Conservation (phyloP, 441 rosid genomes). For the Raphanus hybrid region DNA sequence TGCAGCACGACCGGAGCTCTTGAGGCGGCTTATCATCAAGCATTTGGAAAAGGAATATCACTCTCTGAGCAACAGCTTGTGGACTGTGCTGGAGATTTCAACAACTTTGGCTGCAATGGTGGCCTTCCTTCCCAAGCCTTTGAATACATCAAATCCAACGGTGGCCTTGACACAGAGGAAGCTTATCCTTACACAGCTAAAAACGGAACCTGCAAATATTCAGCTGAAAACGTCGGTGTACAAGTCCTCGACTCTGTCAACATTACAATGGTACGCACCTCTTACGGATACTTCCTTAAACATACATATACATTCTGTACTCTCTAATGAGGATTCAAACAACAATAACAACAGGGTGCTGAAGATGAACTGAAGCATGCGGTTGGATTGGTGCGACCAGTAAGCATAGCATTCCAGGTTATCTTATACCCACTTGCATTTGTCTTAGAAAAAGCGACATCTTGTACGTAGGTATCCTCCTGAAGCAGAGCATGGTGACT, state of each 20-base stretch:
- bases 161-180: no score
- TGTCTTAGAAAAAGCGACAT: no score
- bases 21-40: conserved; percentile 97
- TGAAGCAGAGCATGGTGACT: conserved; percentile 97
- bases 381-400: conserved; percentile 81
- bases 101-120: conserved; percentile 52
- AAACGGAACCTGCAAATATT: no score
- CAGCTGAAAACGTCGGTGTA: conserved; percentile 75
- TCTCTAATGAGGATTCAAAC: conserved; percentile 10
- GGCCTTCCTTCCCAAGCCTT: no score
- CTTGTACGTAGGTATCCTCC: conserved; percentile 51
- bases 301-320: conserved; percentile 33
- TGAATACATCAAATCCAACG: no score
- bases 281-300: no score
- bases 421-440: conserved; percentile 27
- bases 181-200: no score
- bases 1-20: conserved; percentile 94
- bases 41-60: conserved; percentile 77
- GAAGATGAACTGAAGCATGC: conserved; percentile 93
- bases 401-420: conserved; percentile 89
- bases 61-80: conserved; percentile 97
- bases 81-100: conserved; percentile 90
- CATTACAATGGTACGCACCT: conserved; percentile 65
- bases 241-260: conserved; percentile 70
- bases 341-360: conserved; percentile 59